A percentile compares a stretch with the other conserved stretches of the same genome.
Conservation (phyloP, 2,329 filamentous ascomycete species). For the Colletotrichum nymphaeae region DNA sequence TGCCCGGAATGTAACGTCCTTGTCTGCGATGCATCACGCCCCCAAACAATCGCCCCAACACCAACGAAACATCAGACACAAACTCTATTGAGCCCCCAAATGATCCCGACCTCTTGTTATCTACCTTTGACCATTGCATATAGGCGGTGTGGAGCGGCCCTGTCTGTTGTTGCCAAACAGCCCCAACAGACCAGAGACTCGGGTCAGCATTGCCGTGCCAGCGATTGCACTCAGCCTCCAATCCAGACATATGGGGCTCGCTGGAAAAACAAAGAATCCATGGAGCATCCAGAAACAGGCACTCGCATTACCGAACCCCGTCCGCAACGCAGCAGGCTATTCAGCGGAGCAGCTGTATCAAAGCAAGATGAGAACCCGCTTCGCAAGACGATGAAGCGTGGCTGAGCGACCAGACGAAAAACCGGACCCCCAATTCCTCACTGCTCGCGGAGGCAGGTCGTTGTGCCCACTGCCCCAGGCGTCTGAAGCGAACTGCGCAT, state of each 20-base stretch:
- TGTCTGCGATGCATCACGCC: neutral
- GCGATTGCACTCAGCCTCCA: neutral
- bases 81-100: constrained; percentile 8
- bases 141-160: constrained; percentile 1
- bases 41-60: constrained; percentile 2
- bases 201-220: neutral
- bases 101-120: neutral
- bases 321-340: neutral
- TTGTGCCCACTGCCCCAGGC: neutral
- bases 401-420: constrained; percentile 20
- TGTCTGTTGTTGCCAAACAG: neutral
- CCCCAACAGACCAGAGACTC: neutral
- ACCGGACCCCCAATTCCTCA: neutral
- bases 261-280: constrained; percentile 1
- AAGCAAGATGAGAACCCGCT: constrained; percentile 1
- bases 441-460: neutral
- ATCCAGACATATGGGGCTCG: neutral
- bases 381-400: constrained; percentile 25
- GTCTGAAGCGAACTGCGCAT: constrained; percentile 9
- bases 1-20: constrained; percentile 1
- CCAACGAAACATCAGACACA: constrained; percentile 22
- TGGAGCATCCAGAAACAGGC: neutral
- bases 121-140: neutral
- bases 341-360: neutral
- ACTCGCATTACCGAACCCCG: constrained; percentile 1